Percentiles rank a stretch among this genome's conserved stretches.
phyloP scores from a whole-genome alignment of 805 yeast species.

The Lipomyces mesembrius region DNA sequence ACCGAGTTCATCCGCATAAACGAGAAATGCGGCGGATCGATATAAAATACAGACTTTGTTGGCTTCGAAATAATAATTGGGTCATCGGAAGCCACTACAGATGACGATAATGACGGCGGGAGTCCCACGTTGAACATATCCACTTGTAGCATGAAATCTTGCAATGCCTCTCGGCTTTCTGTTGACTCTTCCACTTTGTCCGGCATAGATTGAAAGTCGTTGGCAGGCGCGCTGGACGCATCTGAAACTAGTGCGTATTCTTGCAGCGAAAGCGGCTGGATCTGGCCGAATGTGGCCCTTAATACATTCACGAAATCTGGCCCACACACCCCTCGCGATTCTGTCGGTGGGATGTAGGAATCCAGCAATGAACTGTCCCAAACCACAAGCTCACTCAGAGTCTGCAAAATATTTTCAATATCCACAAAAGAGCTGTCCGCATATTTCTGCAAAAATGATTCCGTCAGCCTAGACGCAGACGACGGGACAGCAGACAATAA shows the following conservation, averaged over 20 bases:
- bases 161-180: slow-evolving; percentile 9
- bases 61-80: slow-evolving; percentile 8
- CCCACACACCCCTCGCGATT: slow-evolving; percentile 15
- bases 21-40: slow-evolving; percentile 43
- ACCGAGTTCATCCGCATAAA: slow-evolving; percentile 41
- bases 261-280: slow-evolving; percentile 20
- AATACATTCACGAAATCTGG: slow-evolving; percentile 33
- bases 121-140: slow-evolving; percentile 15
- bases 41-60: slow-evolving; percentile 17
- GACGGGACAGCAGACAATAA: slow-evolving; percentile 19
- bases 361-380: slow-evolving; percentile 45
- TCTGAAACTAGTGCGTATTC: slow-evolving; percentile 29
- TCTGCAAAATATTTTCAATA: slow-evolving; percentile 38
- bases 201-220: background rate
- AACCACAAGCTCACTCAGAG: slow-evolving; percentile 45
- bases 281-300: slow-evolving; percentile 22
- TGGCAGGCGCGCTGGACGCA: background rate
- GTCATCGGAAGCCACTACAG: slow-evolving; percentile 3
- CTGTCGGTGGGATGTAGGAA: slow-evolving; percentile 33
- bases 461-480: slow-evolving; percentile 21
- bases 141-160: slow-evolving; percentile 15
- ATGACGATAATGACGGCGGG: background rate
- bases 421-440: slow-evolving; percentile 13
- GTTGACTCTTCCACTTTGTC: slow-evolving; percentile 6
- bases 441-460: slow-evolving; percentile 15